Evolutionary conservation across 164 flowering plant species (phyloP), one percentile per base, ranked within the genome.

Genomic region (Chimonanthus praecox): DNA sequence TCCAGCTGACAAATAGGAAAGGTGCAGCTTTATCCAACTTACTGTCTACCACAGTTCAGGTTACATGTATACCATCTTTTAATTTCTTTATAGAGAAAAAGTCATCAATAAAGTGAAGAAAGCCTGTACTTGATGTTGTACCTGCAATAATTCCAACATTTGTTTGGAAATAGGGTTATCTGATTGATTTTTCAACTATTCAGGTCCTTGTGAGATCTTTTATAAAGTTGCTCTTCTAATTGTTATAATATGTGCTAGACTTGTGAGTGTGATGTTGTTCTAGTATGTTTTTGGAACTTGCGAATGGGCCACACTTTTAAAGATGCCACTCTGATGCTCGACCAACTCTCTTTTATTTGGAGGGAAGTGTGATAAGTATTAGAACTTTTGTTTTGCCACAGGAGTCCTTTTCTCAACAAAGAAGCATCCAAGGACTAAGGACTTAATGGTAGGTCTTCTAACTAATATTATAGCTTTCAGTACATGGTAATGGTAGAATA

Each of bases 341-440:
- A 54, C 60, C 60, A 54, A n/a, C 60, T 54, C 16, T 9, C 6
- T 3, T 13, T 11, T 54, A 54, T 54, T 54, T 54, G 16, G 60
- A 54, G 16, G 16, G 60, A 13, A 54, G 4, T 54, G 16, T 54
- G 60, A 54, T 54, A 54, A 54, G n/a, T 54, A n/a, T 54, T 54
- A 13, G 11, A 44, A 7, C 33, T 71, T 45, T 62, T 58, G 8
- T 43, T 71, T 4, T 13, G 18, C 33, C 20, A 60, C 83, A 95
- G 99, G 95, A 74, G 87, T 90, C 71, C 90, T 95, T 60, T 95
- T 95, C 80, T 87, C 97, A 71, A 83, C 97, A 1, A 95, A 90
- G 75, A 89, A 88, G 80, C 97, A 93, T 78, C 92, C 89, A 61
- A 85, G 94, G 86, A 93, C 99, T 64, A 95, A 92, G 82, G 97